Conservation (phyloP, 2,329 filamentous ascomycete species). For the Pseudodiploospora longispora region DNA sequence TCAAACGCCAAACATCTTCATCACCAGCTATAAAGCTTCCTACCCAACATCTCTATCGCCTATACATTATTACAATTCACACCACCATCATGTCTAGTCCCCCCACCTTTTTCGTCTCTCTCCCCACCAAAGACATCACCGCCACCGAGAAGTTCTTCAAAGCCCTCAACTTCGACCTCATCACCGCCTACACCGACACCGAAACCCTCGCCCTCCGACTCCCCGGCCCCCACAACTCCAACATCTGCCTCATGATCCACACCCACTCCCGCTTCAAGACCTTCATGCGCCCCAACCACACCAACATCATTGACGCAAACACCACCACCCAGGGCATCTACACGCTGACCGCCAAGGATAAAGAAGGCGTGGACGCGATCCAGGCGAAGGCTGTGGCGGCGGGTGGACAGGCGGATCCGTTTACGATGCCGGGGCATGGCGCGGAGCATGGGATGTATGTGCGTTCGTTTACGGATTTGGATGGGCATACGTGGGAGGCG, state of each 20-base stretch:
- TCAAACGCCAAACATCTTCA: too few species aligned
- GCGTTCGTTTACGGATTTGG: conserved; percentile 15
- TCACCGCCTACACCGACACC: conserved; percentile 9
- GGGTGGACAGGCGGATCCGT: conserved; percentile 14
- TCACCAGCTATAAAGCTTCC: too few species aligned
- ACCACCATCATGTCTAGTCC: conserved; percentile 3
- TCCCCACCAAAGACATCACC: not conserved
- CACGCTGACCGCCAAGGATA: conserved; percentile 7
- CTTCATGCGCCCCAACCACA: conserved; percentile 12
- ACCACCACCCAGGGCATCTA: conserved; percentile 12
- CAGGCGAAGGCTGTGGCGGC: conserved; percentile 11
- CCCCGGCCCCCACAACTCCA: conserved; percentile 11
- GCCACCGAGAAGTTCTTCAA: conserved; percentile 9
- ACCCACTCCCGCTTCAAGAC: conserved; percentile 10
- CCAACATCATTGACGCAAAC: conserved; percentile 10
- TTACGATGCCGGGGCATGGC: conserved; percentile 10
- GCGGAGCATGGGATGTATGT: conserved; percentile 12
- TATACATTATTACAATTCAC: too few species aligned
- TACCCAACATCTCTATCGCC: too few species aligned
- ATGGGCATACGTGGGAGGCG: conserved; percentile 18
- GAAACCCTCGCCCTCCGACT: conserved; percentile 11
- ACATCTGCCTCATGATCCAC: conserved; percentile 16
- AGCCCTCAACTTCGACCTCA: conserved; percentile 8
- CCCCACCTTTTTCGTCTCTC: conserved; percentile 7
- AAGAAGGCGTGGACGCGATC: conserved; percentile 13